phyloP scores from a whole-genome alignment of 75 land plant genomes.

The Cupressus sempervirens region DNA sequence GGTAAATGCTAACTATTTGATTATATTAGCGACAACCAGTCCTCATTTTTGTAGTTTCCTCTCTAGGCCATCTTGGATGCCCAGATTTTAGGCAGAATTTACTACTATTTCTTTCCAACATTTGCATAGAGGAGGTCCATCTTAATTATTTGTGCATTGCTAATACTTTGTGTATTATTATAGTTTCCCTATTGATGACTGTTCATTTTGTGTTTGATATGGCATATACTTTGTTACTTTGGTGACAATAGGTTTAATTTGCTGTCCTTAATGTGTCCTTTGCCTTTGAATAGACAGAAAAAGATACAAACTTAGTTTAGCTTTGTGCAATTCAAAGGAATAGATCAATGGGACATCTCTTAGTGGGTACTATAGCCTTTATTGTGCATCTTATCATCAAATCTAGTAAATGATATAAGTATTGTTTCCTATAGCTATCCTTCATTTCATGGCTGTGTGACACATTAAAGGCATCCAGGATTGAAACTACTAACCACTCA shows the following conservation, averaged over 20 bases:
- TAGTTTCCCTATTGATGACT: background rate
- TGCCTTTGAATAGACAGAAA: background rate
- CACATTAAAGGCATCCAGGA: background rate
- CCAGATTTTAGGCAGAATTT: background rate
- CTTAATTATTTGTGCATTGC: background rate
- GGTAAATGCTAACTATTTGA: background rate
- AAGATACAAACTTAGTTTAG: background rate
- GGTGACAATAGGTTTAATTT: background rate
- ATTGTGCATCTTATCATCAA: background rate
- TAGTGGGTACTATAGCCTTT: background rate
- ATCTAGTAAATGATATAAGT: background rate
- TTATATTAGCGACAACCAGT: background rate
- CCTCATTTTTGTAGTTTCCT: background rate
- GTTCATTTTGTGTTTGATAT: background rate
- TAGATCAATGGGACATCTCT: background rate
- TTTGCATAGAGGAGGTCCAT: background rate
- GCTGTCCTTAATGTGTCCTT: background rate
- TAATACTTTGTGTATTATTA: background rate
- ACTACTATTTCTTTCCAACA: background rate
- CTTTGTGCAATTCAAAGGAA: background rate
- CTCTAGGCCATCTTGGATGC: background rate
- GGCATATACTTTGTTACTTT: background rate
- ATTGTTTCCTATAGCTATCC: background rate
- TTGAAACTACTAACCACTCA: background rate
- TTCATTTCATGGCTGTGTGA: background rate